A percentile compares a stretch with the other conserved stretches of the same genome.
phyloP scores from a whole-genome alignment of 768 basidiomycete species.

The Tulasnella sp. region DNA sequence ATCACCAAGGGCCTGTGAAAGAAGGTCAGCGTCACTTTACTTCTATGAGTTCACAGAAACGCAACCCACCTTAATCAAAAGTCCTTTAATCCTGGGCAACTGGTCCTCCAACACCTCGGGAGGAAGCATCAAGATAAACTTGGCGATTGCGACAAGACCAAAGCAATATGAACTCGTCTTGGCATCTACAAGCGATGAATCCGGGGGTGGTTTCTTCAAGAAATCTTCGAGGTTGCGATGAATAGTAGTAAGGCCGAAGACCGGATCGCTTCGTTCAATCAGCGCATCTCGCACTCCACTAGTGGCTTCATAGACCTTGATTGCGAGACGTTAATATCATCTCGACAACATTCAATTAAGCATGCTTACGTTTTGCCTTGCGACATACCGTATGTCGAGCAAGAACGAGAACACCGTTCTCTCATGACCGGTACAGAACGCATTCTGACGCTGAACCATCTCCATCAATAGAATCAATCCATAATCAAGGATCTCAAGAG shows the following conservation, averaged over 20 bases:
- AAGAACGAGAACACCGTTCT: slow-evolving; percentile 59
- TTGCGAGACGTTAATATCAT: slow-evolving; percentile 1
- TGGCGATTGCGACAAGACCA: slow-evolving; percentile 70
- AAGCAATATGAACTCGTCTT: slow-evolving; percentile 65
- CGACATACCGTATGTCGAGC: slow-evolving; percentile 59
- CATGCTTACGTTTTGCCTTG: slow-evolving; percentile 48
- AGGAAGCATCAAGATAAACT: slow-evolving; percentile 68
- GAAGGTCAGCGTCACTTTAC: slow-evolving; percentile 37
- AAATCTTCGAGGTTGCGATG: slow-evolving; percentile 60
- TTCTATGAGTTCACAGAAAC: background rate
- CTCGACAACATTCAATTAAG: background rate
- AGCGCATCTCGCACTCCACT: slow-evolving; percentile 67
- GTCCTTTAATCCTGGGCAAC: slow-evolving; percentile 57
- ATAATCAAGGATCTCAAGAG: slow-evolving; percentile 54
- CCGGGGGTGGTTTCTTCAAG: slow-evolving; percentile 37
- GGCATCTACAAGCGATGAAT: slow-evolving; percentile 33
- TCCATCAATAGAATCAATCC: slow-evolving; percentile 77
- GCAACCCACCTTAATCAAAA: slow-evolving; percentile 49
- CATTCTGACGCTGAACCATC: slow-evolving; percentile 58
- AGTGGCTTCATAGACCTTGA: slow-evolving; percentile 72
- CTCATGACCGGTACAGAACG: slow-evolving; percentile 67
- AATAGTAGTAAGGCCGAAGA: slow-evolving; percentile 74
- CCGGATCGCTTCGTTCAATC: slow-evolving; percentile 59
- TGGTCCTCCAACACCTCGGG: slow-evolving; percentile 80
- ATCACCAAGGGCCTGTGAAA: slow-evolving; percentile 8